Evolutionary conservation across 2,329 filamentous ascomycete genomes (phyloP), one percentile per base, ranked within the genome.

Genomic region (Sarocladium brachiariae): DNA sequence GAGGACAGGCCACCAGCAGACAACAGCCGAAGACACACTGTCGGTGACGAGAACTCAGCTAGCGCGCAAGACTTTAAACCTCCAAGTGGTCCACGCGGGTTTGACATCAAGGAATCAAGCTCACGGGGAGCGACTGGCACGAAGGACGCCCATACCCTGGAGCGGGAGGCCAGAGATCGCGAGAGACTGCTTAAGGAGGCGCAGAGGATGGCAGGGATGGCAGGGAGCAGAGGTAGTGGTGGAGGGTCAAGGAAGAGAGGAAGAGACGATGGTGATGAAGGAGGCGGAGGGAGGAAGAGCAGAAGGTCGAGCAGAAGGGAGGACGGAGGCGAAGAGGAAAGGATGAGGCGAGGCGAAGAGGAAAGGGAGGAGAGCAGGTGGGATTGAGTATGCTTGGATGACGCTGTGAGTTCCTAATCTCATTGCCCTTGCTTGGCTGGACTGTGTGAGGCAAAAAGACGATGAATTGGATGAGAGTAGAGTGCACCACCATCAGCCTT

Each of bases 151-250:
- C 84, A 87, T 63, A 84, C 84, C 1, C 70, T 83, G 0, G 85
- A 89, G 64, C 80, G 85, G 19, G 84, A 87, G 61, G 79, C 78
- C 11, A 72, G 82, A 14, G 77, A 85, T 59, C 74, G 83, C 41
- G 83, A 86, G 63, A 74, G 85, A 23, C 70, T 87, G 49, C 70
- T 84, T 11, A 84, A 83, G 59, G 85, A 89, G 65, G 80, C 81
- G 34, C 81, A 87, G 65, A 76, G 80, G 31, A 79, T 84, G 65
- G 74, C 81, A 39, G 72, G 78, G 38, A 62, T 81, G 49, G 64
- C 71, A 2, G 69, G 73, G 49, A 59, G 76, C 25, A 34, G 33
- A 43, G 49, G 65, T 67, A 34, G 69, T 73, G 50, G 58, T 70
- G 57, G 66, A 80, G 55, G 65, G 70, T 48, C 68, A 76, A n/a